These are phyloP conservation scores for Mycena crocata DNA, from an alignment of 768 basidiomycete species.

Conservation along the genomic window DNA sequence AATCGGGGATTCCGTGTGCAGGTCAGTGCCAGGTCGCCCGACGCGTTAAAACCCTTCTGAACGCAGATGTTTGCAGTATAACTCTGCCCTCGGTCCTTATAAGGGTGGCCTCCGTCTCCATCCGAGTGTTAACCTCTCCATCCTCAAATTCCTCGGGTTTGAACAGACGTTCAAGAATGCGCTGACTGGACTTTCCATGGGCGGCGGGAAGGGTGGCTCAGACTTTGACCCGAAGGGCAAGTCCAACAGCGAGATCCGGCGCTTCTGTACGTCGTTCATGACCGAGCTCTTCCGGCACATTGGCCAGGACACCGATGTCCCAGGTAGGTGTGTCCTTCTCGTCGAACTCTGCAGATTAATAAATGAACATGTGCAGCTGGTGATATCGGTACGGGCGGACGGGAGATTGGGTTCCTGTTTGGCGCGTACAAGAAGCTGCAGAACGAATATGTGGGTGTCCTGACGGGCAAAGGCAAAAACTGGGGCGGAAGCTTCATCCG, in stretches of 20 bases:
- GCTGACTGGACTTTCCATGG: conserved; percentile 80
- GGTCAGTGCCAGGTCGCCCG: conserved; percentile 47
- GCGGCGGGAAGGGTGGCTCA: conserved; percentile 82
- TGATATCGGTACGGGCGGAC: conserved; percentile 80
- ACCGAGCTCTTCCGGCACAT: conserved; percentile 78
- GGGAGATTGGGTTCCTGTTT: conserved; percentile 83
- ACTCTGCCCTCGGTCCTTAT: conserved; percentile 83
- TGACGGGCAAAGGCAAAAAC: conserved; percentile 77
- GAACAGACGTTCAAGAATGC: conserved; percentile 89
- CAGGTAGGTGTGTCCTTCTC: conserved; percentile 48
- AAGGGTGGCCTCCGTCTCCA: conserved; percentile 84
- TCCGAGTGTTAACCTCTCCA: conserved; percentile 83
- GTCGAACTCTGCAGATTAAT: neutral
- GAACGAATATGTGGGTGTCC: conserved; percentile 77
- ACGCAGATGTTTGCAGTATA: conserved; percentile 58
- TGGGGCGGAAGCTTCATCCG: conserved; percentile 83
- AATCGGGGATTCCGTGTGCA: conserved; percentile 83
- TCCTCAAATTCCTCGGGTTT: conserved; percentile 87
- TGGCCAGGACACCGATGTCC: conserved; percentile 80
- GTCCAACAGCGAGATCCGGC: conserved; percentile 77
- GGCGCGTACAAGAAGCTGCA: conserved; percentile 81
- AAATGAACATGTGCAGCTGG: conserved; percentile 52
- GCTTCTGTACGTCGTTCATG: conserved; percentile 82
- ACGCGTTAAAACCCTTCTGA: conserved; percentile 4
- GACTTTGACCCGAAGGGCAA: conserved; percentile 90